Percentiles rank a stretch among this genome's conserved stretches.
phyloP scores from a whole-genome alignment of 176 grass and related monocot genomes.

The Zizania latifolia region DNA sequence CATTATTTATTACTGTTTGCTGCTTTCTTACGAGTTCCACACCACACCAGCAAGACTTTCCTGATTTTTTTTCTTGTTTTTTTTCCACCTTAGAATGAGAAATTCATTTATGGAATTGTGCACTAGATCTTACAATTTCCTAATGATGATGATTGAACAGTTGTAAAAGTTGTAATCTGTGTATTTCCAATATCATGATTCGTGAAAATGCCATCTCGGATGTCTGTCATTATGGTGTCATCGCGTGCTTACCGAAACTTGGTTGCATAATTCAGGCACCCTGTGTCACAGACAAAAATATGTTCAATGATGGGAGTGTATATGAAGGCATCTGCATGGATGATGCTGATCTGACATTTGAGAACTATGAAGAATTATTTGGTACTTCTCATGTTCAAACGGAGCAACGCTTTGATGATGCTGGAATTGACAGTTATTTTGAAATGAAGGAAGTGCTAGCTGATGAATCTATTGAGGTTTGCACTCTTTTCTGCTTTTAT shows the following conservation, averaged over 20 bases:
- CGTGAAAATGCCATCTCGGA: neutral
- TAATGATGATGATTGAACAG: neutral
- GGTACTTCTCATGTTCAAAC: slow-evolving; percentile 56
- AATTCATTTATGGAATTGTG: neutral
- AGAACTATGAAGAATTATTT: slow-evolving; percentile 94
- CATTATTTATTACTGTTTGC: neutral
- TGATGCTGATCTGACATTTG: slow-evolving; percentile 66
- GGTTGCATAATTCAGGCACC: slow-evolving; percentile 33
- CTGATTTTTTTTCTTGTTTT: neutral
- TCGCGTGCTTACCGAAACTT: slow-evolving; percentile 20
- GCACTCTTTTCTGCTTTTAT: slow-evolving; percentile 1
- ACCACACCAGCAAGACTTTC: neutral
- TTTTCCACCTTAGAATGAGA: neutral
- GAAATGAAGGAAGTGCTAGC: slow-evolving; percentile 59
- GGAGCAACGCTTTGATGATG: slow-evolving; percentile 84
- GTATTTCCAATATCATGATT: neutral
- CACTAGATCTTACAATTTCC: slow-evolving; percentile 3
- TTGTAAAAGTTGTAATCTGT: neutral
- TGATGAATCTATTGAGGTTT: slow-evolving; percentile 42
- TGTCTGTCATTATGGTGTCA: neutral
- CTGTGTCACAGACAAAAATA: slow-evolving; percentile 31
- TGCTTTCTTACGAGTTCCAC: neutral
- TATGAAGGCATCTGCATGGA: slow-evolving; percentile 72
- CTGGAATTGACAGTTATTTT: slow-evolving; percentile 79
- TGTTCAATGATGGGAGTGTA: slow-evolving; percentile 60